Percentiles rank a stretch among this genome's conserved stretches.
These are phyloP conservation scores for Aspergillus luchuensis DNA, from an alignment of 2,329 filamentous ascomycete species.

Conservation along the genomic window DNA sequence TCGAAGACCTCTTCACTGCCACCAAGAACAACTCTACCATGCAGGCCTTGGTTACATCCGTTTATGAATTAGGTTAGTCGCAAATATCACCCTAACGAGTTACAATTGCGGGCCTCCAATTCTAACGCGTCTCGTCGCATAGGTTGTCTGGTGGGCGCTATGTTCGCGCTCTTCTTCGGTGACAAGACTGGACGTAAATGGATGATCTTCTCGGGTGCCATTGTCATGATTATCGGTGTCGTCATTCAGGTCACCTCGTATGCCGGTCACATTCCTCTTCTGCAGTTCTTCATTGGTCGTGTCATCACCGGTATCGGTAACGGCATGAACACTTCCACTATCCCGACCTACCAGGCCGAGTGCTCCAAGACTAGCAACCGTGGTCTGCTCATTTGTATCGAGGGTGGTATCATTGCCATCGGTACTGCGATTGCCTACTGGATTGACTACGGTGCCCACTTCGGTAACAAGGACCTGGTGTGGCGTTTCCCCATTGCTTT, in stretches of 20 bases:
- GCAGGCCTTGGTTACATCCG: slow-evolving; percentile 37
- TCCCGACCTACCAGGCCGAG: slow-evolving; percentile 58
- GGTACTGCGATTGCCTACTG: slow-evolving; percentile 57
- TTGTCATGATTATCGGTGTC: slow-evolving; percentile 52
- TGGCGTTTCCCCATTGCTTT: slow-evolving; percentile 59
- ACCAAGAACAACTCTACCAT: slow-evolving; percentile 42
- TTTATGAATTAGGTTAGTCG: slow-evolving; percentile 33
- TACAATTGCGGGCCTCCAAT: neutral
- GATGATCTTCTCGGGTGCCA: slow-evolving; percentile 59
- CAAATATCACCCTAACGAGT: neutral
- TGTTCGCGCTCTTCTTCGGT: slow-evolving; percentile 40
- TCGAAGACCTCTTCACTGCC: slow-evolving; percentile 38
- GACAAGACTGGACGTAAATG: slow-evolving; percentile 42
- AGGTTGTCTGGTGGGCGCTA: slow-evolving; percentile 42
- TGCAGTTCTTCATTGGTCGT: slow-evolving; percentile 57
- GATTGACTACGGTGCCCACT: slow-evolving; percentile 52
- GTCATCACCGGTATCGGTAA: slow-evolving; percentile 57
- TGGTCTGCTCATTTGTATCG: slow-evolving; percentile 63
- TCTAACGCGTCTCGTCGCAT: neutral
- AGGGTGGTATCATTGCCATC: slow-evolving; percentile 55
- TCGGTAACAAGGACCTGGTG: slow-evolving; percentile 36
- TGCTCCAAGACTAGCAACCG: slow-evolving; percentile 59
- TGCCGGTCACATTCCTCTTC: slow-evolving; percentile 38
- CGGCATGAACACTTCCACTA: slow-evolving; percentile 59
- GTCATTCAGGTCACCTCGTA: slow-evolving; percentile 41